Evolutionary conservation across 805 yeast species (phyloP), one percentile per base, ranked within the genome.

Genomic region (Lipomyces yamanashiensis): DNA sequence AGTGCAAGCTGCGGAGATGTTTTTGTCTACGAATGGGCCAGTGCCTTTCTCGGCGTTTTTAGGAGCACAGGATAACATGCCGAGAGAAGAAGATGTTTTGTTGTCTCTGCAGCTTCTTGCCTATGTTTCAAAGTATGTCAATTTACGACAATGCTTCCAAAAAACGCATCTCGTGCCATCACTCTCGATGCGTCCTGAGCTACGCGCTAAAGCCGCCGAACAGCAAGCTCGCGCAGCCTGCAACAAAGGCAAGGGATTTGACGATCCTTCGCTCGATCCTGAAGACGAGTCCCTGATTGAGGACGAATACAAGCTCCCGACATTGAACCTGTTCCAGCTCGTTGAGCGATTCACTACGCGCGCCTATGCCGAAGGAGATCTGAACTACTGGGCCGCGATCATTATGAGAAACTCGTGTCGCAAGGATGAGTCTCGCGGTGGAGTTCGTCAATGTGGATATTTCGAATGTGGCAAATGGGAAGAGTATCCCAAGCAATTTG

Each of bases 381-480:
- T 92, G 80, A 87, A 89, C 70, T 92, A 92, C 76, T 93, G 99
- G 99, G 90, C 98, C 1, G 95, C 97, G 2, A 96, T 93, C n/a
- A 91, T 92, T 45, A 95, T 95, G 92, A 82, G 98, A 60, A 95
- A 95, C 75, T 92, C 97, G 0, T 93, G 97, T 74, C 84, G 98
- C 62, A 87, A 92, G 72, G 95, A 93, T 74, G 98, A 92, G 73
- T 75, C 82, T 49, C 83, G 88, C 62, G 93, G 93, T 17, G 97
- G 98, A 1, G 88, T 93, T 37, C 82, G 98, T 58, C 98, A 95
- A 77, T 93, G 99, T 76, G 97, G 98, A 0, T 88, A 87, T 74
- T 89, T 92, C 70, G 88, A 86, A 34, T 93, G 99, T 77, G 98
- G 98, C 10, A 87, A 83, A 73, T 93, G 98, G 98, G 99, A 93